phyloP scores from a whole-genome alignment of 345 rosid species.

The Eucalyptus erythrocorys region DNA sequence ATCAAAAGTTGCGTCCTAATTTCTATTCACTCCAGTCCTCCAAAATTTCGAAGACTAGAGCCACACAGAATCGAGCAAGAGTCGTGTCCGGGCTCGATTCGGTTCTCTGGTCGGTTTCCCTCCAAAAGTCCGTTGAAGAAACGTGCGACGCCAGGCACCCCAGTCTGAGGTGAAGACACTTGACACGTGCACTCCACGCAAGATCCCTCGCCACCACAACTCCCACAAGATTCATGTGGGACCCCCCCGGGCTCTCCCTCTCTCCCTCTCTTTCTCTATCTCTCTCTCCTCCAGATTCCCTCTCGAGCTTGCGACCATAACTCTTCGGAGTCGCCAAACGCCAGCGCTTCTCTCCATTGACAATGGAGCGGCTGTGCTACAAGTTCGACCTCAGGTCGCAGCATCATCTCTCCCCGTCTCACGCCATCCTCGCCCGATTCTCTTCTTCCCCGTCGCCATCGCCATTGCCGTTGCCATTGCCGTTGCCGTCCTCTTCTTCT shows the following conservation, averaged over 20 bases:
- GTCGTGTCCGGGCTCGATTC: background rate
- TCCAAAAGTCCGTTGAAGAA: background rate
- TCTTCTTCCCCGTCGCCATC: background rate
- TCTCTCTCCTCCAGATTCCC: background rate
- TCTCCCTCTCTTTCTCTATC: background rate
- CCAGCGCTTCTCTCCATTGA: background rate
- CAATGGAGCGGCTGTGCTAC: slow-evolving; percentile 25
- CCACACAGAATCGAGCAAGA: background rate
- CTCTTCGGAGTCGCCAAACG: background rate
- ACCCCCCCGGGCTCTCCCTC: background rate
- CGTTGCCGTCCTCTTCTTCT: background rate
- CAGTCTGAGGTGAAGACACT: background rate
- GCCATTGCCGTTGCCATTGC: too few relatives aligned
- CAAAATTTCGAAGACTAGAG: background rate
- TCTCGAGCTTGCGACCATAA: background rate
- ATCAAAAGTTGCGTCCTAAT: background rate
- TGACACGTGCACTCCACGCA: background rate
- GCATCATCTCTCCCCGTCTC: background rate
- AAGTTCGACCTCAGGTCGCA: slow-evolving; percentile 9
- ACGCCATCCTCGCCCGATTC: slow-evolving; percentile 12
- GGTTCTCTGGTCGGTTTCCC: background rate
- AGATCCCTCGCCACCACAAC: background rate
- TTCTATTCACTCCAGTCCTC: too few relatives aligned
- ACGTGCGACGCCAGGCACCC: background rate
- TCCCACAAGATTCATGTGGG: background rate